Evolutionary conservation across 345 rosid genomes (phyloP), one percentile per base, ranked within the genome.

Genomic region (Rhodamnia rubescens): DNA sequence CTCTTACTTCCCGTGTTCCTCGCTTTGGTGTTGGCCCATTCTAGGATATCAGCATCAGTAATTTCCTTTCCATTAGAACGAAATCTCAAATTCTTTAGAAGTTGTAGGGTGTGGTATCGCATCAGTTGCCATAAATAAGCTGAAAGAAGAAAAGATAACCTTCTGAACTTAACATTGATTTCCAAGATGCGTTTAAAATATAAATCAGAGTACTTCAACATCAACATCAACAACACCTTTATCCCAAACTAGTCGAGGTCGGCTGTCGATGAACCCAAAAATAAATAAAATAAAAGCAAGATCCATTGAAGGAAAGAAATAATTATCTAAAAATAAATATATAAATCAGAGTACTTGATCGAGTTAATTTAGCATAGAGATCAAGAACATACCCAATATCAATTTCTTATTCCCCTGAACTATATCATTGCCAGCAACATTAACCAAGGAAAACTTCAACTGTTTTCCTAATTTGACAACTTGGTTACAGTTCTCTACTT

Each of bases 401-500:
- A 97, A 93, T 61, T 97, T 97, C 88, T 97, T 97, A 90, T 95
- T 95, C 86, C 98, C 98, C 89, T 97, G 99, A 55, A 95, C 98
- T 55, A 96, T 93, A 89, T 97, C 98, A 83, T 95, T 94, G 86
- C 99, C 99, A 51, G 98, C 99, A 47, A 97, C 92, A 90, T 97
- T 97, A 82, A 97, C 98, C 90, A 96, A 90, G 89, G 98, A 97
- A 91, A 97, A 97, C 89, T 95, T 96, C 87, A 97, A 91, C 82
- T 97, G 98, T 87, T 95, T 97, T 85, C 99, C 99, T 86, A 97
- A 83, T 91, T 97, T 96, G 78, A 97, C 96, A 47, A 96, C 98
- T 86, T 97, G 99, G 82, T 97, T 97, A 86, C 98, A 97, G 87
- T 97, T 96, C 85, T 96, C 99, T 85, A 97, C 98, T 93, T 96